Base-by-base conservation (phyloP, 1,284 basidiomycete species). In the Cryptococcus sp. region DNA sequence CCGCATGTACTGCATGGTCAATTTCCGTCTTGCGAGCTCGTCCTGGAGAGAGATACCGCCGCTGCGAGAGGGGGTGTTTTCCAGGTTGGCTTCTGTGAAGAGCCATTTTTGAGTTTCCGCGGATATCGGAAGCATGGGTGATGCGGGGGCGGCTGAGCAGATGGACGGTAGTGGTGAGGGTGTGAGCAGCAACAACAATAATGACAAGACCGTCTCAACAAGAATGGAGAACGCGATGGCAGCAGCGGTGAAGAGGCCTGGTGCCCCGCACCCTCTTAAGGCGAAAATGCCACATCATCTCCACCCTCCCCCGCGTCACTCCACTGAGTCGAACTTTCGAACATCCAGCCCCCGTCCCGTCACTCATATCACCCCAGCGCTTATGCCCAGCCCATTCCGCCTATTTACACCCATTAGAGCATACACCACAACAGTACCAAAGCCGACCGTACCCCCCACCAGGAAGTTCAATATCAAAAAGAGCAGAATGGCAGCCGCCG, bases 61-160 rank as follows among this genome's bases (percentile, higher is more conserved):
- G 9, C 54, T 55, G 9, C 62, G 51, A 0, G 73, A 74, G 0
- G 72, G 73, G 3, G 72, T 72, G 2, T 57, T 56, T 0, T 60
- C 44, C 12, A 74, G 62, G 8, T 59, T 52, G 0, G 55, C 33
- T 1, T 50, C 43, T 1, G 54, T 16, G 53, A 74, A 76, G 7
- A 71, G 45, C 74, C 74, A 76, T 58, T 76, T 72, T 38, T 56
- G 21, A 37, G 72, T 68, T 9, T 58, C 65, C 16, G 48, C 53
- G 5, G 59, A 49, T 0, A 73, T 61, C 7, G 55, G 37, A 12
- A 68, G 60, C 73, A 75, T 75, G 3, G 57, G 38, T 9, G 33
- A 50, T 37, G 35, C 48, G n/a, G 18, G 18, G 37, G 23, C 4
- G 4, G 40, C 4, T 46, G 45, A 7, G 18, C 45, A 15, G 45